Conservation (phyloP, 2,329 filamentous ascomycete species). For the Fonsecaea pedrosoi region DNA sequence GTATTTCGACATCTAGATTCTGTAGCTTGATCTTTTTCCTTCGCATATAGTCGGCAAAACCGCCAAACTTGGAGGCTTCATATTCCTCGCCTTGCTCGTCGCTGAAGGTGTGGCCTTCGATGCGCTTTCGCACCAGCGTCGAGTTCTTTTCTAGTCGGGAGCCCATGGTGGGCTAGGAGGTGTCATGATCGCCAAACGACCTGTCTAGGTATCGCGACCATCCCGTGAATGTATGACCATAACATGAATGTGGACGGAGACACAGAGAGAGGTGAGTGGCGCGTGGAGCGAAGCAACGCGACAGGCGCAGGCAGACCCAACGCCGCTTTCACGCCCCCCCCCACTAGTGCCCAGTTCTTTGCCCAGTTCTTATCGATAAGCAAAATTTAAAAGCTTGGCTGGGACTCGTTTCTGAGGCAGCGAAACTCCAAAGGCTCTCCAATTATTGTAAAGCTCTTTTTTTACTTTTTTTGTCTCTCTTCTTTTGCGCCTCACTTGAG, state of each 20-base stretch:
- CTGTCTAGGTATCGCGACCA: neutral
- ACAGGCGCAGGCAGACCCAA: neutral
- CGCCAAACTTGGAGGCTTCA: slow-evolving; percentile 81
- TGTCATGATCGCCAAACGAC: slow-evolving; percentile 30
- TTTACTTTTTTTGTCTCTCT: slow-evolving; percentile 15
- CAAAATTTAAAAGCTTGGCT: slow-evolving; percentile 10
- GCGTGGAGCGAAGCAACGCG: slow-evolving; percentile 2
- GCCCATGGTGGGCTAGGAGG: slow-evolving; percentile 58
- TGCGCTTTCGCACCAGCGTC: slow-evolving; percentile 66
- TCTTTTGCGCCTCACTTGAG: slow-evolving; percentile 13
- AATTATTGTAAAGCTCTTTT: neutral
- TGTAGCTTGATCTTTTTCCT: slow-evolving; percentile 97
- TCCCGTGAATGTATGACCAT: neutral
- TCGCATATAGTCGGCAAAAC: slow-evolving; percentile 89
- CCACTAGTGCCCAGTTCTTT: neutral
- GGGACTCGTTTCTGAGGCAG: slow-evolving; percentile 27
- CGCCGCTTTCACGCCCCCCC: neutral
- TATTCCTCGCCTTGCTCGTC: slow-evolving; percentile 92
- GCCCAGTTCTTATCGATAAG: slow-evolving; percentile 19
- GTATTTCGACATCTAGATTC: slow-evolving; percentile 84
- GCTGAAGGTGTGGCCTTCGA: slow-evolving; percentile 74
- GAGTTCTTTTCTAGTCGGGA: slow-evolving; percentile 68
- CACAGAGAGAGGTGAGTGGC: neutral
- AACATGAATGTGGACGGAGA: neutral
- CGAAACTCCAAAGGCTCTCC: slow-evolving; percentile 8